Percentiles rank a stretch among this genome's conserved stretches.
Conservation (phyloP, 352 stramenopile species). For the Pythium phragmitis region DNA sequence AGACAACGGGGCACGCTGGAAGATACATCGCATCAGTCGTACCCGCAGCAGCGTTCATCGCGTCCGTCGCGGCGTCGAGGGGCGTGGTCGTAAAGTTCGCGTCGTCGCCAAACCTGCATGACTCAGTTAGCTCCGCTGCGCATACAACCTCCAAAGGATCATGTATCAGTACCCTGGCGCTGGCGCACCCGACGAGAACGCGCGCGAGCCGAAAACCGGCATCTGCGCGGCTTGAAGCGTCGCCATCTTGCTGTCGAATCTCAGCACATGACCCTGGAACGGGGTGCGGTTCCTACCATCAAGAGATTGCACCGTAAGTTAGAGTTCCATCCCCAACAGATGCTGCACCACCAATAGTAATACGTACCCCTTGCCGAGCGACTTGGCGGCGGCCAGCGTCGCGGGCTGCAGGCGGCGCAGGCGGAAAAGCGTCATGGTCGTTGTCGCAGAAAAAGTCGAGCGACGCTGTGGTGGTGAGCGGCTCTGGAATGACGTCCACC, state of each 20-base stretch:
- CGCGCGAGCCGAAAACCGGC: constrained; percentile 44
- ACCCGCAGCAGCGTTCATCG: constrained; percentile 45
- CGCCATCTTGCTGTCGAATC: constrained; percentile 44
- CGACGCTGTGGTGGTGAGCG: not conserved
- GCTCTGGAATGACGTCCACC: constrained; percentile 16
- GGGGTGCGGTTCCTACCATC: constrained; percentile 19
- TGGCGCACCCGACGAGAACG: constrained; percentile 58
- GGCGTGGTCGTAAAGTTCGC: constrained; percentile 37
- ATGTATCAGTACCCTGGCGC: constrained; percentile 35
- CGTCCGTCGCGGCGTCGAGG: constrained; percentile 43
- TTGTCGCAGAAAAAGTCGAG: not conserved
- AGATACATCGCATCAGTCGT: not conserved
- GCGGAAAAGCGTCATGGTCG: constrained; percentile 56
- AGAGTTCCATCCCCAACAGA: not conserved
- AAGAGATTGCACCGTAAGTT: not conserved
- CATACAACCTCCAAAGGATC: not conserved
- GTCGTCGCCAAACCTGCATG: constrained; percentile 41
- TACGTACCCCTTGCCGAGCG: constrained; percentile 22
- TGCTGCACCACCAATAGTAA: not conserved
- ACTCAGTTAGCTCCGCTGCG: not conserved
- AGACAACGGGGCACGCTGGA: not conserved
- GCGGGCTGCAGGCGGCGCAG: constrained; percentile 65
- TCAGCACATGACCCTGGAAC: constrained; percentile 33
- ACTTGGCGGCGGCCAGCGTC: constrained; percentile 30
- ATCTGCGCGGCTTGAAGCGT: constrained; percentile 49